These are phyloP conservation scores for Phytophthora pini DNA, from an alignment of 352 stramenopile species.

Conservation along the genomic window DNA sequence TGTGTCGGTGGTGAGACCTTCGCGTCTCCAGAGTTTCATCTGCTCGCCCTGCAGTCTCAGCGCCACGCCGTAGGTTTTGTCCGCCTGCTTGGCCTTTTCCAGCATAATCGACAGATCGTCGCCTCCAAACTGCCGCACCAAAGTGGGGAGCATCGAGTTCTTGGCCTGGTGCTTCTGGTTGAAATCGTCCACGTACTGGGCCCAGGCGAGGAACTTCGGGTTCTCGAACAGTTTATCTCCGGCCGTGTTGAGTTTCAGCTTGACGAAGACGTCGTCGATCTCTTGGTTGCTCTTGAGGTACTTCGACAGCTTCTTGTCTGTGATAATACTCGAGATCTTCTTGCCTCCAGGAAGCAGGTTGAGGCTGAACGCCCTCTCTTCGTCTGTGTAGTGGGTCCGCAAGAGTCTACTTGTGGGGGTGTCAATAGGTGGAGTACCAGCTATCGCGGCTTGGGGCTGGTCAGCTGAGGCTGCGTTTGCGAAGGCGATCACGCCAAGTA, in stretches of 20 bases:
- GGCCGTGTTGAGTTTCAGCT: constrained; percentile 8
- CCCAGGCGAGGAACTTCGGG: neutral
- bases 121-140: neutral
- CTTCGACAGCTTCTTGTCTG: neutral
- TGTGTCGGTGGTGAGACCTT: neutral
- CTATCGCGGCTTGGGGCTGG: no score
- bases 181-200: constrained; percentile 7
- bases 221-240: neutral
- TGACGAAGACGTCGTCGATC: neutral
- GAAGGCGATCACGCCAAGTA: no score
- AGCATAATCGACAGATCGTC: constrained; percentile 1
- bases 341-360: neutral
- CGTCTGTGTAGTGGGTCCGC: neutral
- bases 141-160: constrained; percentile 2
- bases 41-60: constrained; percentile 9
- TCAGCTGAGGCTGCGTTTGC: no score
- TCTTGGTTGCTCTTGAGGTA: neutral
- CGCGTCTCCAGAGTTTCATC: constrained; percentile 1
- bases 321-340: neutral
- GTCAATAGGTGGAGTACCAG: no score
- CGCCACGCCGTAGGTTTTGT: neutral
- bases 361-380: neutral
- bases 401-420: no score
- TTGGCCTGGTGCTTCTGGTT: neutral
- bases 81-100: constrained; percentile 1